A percentile compares a stretch with the other conserved stretches of the same genome.
phyloP scores from a whole-genome alignment of 441 rosid genomes.

The Pelargonium citronellum region DNA sequence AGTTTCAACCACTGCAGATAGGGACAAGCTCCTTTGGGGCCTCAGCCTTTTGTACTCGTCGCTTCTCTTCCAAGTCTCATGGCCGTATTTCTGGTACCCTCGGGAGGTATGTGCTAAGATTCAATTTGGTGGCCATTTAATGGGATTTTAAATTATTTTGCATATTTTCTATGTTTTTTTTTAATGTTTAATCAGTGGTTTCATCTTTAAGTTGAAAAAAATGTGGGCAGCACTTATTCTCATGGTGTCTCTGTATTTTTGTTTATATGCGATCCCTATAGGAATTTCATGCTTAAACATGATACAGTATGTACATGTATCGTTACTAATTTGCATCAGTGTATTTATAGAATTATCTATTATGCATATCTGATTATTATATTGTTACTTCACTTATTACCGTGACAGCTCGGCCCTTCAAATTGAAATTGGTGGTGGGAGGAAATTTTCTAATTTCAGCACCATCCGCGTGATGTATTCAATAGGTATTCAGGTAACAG shows the following conservation, averaged over 20 bases:
- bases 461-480: slow-evolving; percentile 69
- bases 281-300: background rate
- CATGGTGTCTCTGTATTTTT: background rate
- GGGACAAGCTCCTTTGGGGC: slow-evolving; percentile 69
- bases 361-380: background rate
- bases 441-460: slow-evolving; percentile 85
- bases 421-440: slow-evolving; percentile 90
- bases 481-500: slow-evolving; percentile 76
- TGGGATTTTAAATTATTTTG: background rate
- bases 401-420: slow-evolving; percentile 68
- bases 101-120: slow-evolving; percentile 54
- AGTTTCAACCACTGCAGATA: slow-evolving; percentile 41
- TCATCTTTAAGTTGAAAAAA: background rate
- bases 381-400: slow-evolving; percentile 19
- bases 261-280: background rate
- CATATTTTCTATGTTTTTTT: background rate
- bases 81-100: slow-evolving; percentile 72
- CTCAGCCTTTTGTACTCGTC: slow-evolving; percentile 64
- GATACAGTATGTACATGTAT: background rate
- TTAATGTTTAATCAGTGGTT: background rate
- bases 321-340: slow-evolving; percentile 4
- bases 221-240: background rate
- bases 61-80: slow-evolving; percentile 75
- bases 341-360: background rate
- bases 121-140: background rate